Conservation (phyloP, 805 yeast species). For the Metschnikowia henanensis region DNA sequence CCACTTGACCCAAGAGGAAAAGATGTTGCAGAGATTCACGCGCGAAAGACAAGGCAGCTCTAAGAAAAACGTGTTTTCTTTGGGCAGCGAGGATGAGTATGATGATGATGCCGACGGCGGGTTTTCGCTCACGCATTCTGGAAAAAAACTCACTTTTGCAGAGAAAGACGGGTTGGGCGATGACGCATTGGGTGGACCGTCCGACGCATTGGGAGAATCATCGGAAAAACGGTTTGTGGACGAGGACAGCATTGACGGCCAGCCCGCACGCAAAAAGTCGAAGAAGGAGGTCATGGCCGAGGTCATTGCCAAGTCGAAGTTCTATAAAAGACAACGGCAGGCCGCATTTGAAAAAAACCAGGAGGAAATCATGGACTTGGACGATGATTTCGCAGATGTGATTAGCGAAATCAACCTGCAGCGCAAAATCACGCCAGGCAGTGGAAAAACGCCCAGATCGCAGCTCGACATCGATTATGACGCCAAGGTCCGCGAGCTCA, state of each 20-base stretch:
- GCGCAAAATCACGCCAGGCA: conserved; percentile 19
- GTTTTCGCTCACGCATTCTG: conserved; percentile 72
- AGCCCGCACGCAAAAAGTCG: conserved; percentile 63
- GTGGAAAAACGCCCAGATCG: conserved; percentile 35
- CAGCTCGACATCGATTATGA: conserved; percentile 58
- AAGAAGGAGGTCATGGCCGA: conserved; percentile 87
- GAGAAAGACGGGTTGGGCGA: conserved; percentile 37
- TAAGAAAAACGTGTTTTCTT: conserved; percentile 45
- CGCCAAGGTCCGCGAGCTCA: conserved; percentile 61
- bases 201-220: conserved; percentile 26
- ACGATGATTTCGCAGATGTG: conserved; percentile 71
- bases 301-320: conserved; percentile 79
- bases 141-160: conserved; percentile 61
- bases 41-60: conserved; percentile 73
- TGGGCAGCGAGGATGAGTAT: conserved; percentile 77
- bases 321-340: conserved; percentile 75
- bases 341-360: conserved; percentile 57
- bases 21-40: conserved; percentile 93
- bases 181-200: conserved; percentile 30
- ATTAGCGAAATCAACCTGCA: conserved; percentile 50
- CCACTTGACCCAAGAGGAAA: conserved; percentile 79
- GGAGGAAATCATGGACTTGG: conserved; percentile 63
- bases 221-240: conserved; percentile 35
- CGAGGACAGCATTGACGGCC: conserved; percentile 31
- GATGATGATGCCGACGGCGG: conserved; percentile 45